Percentiles rank a stretch among this genome's conserved stretches.
These are phyloP conservation scores for Venturia aucupariae DNA, from an alignment of 2,329 filamentous ascomycete genomes.

Conservation along the genomic window DNA sequence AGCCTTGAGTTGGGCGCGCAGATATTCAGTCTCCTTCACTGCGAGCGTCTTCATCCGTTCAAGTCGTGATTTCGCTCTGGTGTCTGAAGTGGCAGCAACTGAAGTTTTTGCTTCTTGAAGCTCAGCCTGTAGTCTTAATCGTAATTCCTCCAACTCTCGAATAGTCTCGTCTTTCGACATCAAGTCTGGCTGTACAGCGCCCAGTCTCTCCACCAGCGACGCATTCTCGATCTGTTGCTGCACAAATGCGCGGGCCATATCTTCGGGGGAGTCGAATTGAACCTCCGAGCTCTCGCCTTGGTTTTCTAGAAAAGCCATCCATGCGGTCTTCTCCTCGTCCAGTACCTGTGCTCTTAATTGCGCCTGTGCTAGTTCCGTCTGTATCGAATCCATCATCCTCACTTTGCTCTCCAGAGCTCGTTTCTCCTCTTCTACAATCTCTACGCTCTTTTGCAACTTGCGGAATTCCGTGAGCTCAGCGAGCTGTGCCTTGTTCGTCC, in stretches of 20 bases:
- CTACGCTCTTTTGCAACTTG: constrained; percentile 74
- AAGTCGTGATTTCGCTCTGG: constrained; percentile 59
- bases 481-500: constrained; percentile 68
- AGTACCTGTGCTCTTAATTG: constrained; percentile 75
- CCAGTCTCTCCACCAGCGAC: constrained; percentile 70
- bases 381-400: constrained; percentile 62
- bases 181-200: constrained; percentile 68
- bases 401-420: constrained; percentile 68
- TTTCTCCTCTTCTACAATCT: constrained; percentile 94
- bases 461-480: constrained; percentile 73
- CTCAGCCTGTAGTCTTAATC: constrained; percentile 55
- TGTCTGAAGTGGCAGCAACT: constrained; percentile 29
- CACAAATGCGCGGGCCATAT: constrained; percentile 73
- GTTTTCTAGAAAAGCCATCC: constrained; percentile 75
- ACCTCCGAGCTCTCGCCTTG: constrained; percentile 51
- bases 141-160: constrained; percentile 61
- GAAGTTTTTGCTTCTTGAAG: constrained; percentile 38
- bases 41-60: constrained; percentile 81
- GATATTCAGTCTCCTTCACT: constrained; percentile 85
- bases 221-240: constrained; percentile 73
- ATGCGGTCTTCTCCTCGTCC: constrained; percentile 78
- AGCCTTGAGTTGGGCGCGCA: constrained; percentile 82
- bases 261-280: constrained; percentile 82
- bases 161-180: constrained; percentile 68
- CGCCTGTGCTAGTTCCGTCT: constrained; percentile 69